Evolutionary conservation across 345 rosid species (phyloP).

Genomic region (Gossypium australe): DNA sequence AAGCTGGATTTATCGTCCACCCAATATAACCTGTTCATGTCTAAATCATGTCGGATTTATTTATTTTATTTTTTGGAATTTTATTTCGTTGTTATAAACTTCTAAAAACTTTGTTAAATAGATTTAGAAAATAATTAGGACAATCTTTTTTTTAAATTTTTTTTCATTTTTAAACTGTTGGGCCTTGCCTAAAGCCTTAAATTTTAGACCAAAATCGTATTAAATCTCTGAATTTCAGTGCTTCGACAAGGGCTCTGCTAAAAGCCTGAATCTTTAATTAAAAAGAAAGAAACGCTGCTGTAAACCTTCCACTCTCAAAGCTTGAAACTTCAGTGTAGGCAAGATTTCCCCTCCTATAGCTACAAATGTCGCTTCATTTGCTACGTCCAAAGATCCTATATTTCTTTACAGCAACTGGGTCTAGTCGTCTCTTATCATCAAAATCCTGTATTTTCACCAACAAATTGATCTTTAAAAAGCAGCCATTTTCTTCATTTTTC

Average conservation of each 20-base stretch:
- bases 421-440: constrained; percentile 18
- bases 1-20: background rate
- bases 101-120: background rate
- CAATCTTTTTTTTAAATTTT: background rate
- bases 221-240: background rate
- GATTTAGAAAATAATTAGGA: background rate
- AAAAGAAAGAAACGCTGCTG: background rate
- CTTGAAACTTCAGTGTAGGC: constrained; percentile 19
- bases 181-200: background rate
- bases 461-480: constrained; percentile 20
- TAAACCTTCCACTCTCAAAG: background rate
- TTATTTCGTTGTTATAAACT: background rate
- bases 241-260: background rate
- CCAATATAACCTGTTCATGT: too few species aligned
- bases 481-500: constrained; percentile 14
- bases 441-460: constrained; percentile 22
- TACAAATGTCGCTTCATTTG: constrained; percentile 22
- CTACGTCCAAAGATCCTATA: constrained; percentile 35
- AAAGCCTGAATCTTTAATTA: background rate
- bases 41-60: too few species aligned
- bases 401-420: constrained; percentile 19
- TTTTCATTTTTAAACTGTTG: background rate
- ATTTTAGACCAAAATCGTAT: background rate
- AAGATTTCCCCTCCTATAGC: constrained; percentile 27
- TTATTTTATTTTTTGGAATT: too few species aligned